A percentile compares a stretch with the other conserved stretches of the same genome.
phyloP scores from a whole-genome alignment of 2,329 filamentous ascomycete species.

The Ceratocystis variospora region DNA sequence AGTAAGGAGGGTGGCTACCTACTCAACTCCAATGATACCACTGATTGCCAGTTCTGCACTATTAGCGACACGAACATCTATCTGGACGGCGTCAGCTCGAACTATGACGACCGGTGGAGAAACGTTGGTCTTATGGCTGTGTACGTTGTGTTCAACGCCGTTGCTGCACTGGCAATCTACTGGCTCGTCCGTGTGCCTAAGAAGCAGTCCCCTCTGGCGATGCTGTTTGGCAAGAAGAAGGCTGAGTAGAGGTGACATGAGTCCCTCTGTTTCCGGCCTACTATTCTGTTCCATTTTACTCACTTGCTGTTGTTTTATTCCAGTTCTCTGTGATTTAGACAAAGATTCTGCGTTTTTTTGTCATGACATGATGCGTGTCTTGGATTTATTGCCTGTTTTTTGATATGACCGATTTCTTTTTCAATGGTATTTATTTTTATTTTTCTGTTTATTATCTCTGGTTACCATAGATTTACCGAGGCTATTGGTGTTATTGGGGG shows the following conservation, averaged over 20 bases:
- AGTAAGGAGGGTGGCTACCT: slow-evolving; percentile 39
- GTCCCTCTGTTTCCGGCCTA: background rate
- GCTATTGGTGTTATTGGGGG: slow-evolving; percentile 8
- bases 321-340: background rate
- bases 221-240: slow-evolving; percentile 26
- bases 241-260: slow-evolving; percentile 21
- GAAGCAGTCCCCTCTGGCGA: slow-evolving; percentile 22
- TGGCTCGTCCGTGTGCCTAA: slow-evolving; percentile 40
- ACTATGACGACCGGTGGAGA: slow-evolving; percentile 49
- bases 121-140: slow-evolving; percentile 53
- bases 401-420: slow-evolving; percentile 7
- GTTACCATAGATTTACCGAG: slow-evolving; percentile 5
- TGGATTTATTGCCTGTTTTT: slow-evolving; percentile 9
- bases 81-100: slow-evolving; percentile 34
- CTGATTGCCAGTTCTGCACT: slow-evolving; percentile 42
- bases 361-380: background rate
- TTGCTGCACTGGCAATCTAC: slow-evolving; percentile 41
- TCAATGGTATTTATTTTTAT: background rate
- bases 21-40: slow-evolving; percentile 33
- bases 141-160: slow-evolving; percentile 46
- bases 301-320: background rate
- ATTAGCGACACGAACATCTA: slow-evolving; percentile 39
- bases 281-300: background rate
- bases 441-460: slow-evolving; percentile 9
- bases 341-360: background rate